Evolutionary conservation across 1,284 basidiomycete genomes (phyloP).

Genomic region (Trichosporon sp.): DNA sequence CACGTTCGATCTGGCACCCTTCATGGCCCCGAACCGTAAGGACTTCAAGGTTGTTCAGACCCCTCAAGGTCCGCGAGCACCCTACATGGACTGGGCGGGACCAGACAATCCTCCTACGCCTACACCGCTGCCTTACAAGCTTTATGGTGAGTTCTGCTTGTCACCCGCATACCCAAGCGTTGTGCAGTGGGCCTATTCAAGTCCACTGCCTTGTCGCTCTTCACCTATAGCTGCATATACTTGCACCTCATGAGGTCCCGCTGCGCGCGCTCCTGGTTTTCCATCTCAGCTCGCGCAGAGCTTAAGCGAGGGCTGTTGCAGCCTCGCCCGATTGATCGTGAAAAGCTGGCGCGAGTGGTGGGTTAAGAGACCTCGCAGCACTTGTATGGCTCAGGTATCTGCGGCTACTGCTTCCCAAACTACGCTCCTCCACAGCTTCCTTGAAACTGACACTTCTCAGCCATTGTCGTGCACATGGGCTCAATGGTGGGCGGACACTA

Average conservation of each 20-base stretch:
- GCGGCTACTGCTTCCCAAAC: neutral
- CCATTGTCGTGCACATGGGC: constrained; percentile 88
- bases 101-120: constrained; percentile 49
- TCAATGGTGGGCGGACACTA: constrained; percentile 85
- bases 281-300: too few species aligned
- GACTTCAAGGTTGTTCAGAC: constrained; percentile 53
- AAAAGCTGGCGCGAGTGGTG: too few species aligned
- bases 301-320: too few species aligned
- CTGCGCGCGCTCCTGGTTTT: too few species aligned
- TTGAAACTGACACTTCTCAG: constrained; percentile 54
- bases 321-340: too few species aligned
- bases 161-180: too few species aligned
- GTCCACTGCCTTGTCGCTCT: too few species aligned
- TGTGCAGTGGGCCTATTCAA: too few species aligned
- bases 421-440: neutral
- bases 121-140: constrained; percentile 50
- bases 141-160: constrained; percentile 46
- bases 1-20: constrained; percentile 78
- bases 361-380: too few species aligned
- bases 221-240: too few species aligned
- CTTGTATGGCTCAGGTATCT: too few species aligned
- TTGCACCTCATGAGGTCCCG: too few species aligned
- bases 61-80: constrained; percentile 40
- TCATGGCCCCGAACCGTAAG: constrained; percentile 70
- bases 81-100: constrained; percentile 54